Evolutionary conservation across 257 asterid species (phyloP), one percentile per base, ranked within the genome.

Genomic region (Verbascum thapsus): DNA sequence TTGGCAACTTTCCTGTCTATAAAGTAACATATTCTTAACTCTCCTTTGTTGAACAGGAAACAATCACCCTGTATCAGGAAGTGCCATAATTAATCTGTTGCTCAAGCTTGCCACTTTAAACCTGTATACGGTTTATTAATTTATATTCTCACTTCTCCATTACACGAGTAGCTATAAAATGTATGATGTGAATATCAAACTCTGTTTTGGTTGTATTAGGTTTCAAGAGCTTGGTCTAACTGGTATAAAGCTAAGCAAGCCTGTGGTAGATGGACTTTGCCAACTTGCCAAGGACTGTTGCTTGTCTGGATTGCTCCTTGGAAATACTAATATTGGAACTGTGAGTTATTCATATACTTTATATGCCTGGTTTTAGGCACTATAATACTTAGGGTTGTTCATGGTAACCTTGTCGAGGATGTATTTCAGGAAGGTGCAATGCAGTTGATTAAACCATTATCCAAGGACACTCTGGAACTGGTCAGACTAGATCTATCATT

Each of bases 271-370:
- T 69, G 69, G 83, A 81, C 88, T 94, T 66, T 87, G 97, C 78
- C 80, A 78, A 74, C 81, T 90, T 64, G 83, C 85, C 58, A 73
- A 72, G 66, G 76, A 61, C 45, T 72, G 94, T 70, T 77, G 83
- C 80, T 80, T 94, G 76, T 83, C 96, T 43, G 95, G 83, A 18
- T 76, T 94, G 85, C 74, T 87, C 80, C 87, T 94, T 44, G 94
- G 87, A 75, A 76, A 78, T 69, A 80, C 94, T 63, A 77, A 75
- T 60, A 80, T 90, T 64, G 95, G 99, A 78, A 81, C 73, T 3
- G 98, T 92, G 74, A 83, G 97, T 75, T 47, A 1, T 45, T 49
- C 19, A 23, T 34, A 34, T 41, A 35, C 61, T 60, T 64, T 61
- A 5, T 61, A 42, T 49, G 43, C 59, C 56, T 37, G 43, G 38